Evolutionary conservation across 2,329 filamentous ascomycete genomes (phyloP).

Genomic region (Scolecobasidium constrictum): DNA sequence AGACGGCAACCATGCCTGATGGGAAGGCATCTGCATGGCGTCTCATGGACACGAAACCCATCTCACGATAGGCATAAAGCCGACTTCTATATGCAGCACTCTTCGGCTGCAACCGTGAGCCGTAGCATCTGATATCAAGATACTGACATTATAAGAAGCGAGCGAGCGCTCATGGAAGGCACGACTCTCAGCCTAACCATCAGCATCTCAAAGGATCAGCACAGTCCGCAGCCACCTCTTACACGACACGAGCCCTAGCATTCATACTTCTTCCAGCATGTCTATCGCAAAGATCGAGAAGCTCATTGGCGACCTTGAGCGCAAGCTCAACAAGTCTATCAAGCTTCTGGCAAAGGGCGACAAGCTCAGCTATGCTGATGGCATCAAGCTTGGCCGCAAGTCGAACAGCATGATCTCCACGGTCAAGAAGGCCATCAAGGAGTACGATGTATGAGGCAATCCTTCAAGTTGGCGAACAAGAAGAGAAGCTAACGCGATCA

Average conservation of each 20-base stretch:
- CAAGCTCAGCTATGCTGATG: constrained; percentile 15
- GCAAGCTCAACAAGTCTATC: constrained; percentile 17
- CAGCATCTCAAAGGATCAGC: background rate
- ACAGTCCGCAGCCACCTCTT: background rate
- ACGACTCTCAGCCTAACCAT: too few species aligned
- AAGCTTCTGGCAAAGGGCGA: constrained; percentile 18
- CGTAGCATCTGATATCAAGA: background rate
- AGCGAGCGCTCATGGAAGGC: background rate
- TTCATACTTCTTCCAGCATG: constrained; percentile 7
- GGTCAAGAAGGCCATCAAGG: constrained; percentile 18
- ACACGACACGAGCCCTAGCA: background rate
- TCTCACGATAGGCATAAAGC: background rate
- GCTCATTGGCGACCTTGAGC: constrained; percentile 17
- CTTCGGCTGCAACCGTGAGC: background rate
- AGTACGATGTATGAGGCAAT: constrained; percentile 18
- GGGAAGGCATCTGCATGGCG: background rate
- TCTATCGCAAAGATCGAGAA: constrained; percentile 14
- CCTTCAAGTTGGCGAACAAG: too few species aligned
- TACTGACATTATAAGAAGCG: background rate
- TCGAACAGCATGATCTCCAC: constrained; percentile 18
- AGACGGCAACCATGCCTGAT: background rate
- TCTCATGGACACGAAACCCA: background rate
- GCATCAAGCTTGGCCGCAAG: constrained; percentile 19
- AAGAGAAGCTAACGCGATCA: background rate
- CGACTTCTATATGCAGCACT: background rate